Conservation (phyloP, 202 grass and related monocot genomes). For the Elaeis oleifera region DNA sequence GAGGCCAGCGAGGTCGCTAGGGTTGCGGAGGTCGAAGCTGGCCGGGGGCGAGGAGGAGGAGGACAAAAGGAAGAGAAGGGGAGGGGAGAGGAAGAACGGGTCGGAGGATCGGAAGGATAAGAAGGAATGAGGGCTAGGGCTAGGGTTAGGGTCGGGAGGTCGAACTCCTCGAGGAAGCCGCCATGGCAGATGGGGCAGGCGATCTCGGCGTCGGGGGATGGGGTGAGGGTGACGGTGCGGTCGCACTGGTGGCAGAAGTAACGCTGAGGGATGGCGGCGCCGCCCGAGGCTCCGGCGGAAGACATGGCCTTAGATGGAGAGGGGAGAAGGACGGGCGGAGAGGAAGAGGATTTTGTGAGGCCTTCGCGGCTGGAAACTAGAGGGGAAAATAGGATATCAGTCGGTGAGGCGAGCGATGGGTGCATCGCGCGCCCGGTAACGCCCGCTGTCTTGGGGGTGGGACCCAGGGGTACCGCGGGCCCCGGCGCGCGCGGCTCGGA, state of each 20-base stretch:
- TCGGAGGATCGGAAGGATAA: neutral
- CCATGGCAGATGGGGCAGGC: conserved; percentile 4
- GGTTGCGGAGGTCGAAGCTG: conserved; percentile 13
- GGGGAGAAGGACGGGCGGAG: neutral
- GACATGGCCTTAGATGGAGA: neutral
- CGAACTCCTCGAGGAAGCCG: conserved; percentile 3
- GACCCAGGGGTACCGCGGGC: too few species aligned
- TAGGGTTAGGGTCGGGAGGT: neutral
- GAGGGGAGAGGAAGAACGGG: neutral
- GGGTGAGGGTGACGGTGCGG: neutral
- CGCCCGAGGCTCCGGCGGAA: neutral
- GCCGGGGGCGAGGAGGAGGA: neutral
- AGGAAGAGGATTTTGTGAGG: neutral
- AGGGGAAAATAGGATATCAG: neutral
- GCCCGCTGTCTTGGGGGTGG: too few species aligned
- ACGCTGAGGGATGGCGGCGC: neutral
- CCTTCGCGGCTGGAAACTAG: too few species aligned
- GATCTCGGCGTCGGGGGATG: neutral
- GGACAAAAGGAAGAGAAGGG: neutral
- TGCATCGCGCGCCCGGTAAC: too few species aligned
- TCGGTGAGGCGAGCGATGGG: neutral
- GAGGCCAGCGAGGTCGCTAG: neutral
- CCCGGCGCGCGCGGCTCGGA: too few species aligned
- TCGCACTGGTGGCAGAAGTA: conserved; percentile 16
- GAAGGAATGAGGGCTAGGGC: conserved; percentile 4